These are phyloP conservation scores for Seiridium unicorne DNA, from an alignment of 2,329 filamentous ascomycete genomes.

Conservation along the genomic window DNA sequence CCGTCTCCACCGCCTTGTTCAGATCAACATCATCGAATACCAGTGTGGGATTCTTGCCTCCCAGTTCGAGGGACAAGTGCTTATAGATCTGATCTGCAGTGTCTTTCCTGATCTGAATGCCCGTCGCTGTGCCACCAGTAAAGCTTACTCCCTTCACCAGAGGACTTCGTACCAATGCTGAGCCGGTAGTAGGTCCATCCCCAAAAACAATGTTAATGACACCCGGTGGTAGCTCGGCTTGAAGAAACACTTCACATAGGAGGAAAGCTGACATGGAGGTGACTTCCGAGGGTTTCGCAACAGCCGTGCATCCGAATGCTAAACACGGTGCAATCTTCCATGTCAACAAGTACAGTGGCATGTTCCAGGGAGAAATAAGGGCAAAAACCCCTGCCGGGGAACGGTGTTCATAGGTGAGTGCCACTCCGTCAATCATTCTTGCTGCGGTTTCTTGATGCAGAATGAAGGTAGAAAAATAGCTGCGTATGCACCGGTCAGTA, in stretches of 20 bases:
- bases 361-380: constrained; percentile 33
- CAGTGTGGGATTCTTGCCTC: constrained; percentile 51
- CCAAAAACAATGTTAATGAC: constrained; percentile 32
- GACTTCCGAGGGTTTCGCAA: constrained; percentile 32
- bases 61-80: constrained; percentile 31
- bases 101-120: constrained; percentile 27
- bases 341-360: constrained; percentile 32
- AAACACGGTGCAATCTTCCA: constrained; percentile 34
- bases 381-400: constrained; percentile 31
- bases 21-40: constrained; percentile 52
- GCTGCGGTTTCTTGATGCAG: constrained; percentile 28
- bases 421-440: constrained; percentile 28
- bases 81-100: constrained; percentile 30
- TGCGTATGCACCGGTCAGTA: neutral
- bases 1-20: constrained; percentile 52
- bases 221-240: constrained; percentile 24
- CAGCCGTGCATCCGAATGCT: constrained; percentile 33
- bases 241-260: constrained; percentile 21
- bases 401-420: constrained; percentile 31
- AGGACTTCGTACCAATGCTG: constrained; percentile 23
- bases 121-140: constrained; percentile 30
- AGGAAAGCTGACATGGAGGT: constrained; percentile 31
- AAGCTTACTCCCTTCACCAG: constrained; percentile 29
- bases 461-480: constrained; percentile 33
- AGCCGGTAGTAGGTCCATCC: constrained; percentile 28